Base-by-base conservation (phyloP, 768 basidiomycete genomes). In the Pisolithus microcarpus region DNA sequence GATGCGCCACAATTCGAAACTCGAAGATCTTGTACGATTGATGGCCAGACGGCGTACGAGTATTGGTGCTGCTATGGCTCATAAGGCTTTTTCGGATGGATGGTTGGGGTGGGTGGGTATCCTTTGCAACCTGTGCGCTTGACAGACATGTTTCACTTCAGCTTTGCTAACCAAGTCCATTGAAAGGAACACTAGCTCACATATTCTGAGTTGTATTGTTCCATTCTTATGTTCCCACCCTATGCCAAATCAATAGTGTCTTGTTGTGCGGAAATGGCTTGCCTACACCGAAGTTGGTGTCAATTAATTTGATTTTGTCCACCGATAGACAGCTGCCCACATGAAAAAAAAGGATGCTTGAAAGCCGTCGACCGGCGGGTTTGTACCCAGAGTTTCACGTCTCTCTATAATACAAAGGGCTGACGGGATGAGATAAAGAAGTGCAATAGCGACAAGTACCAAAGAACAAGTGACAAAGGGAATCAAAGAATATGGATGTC, bases 341-440 rank as follows among this genome's bases (percentile, higher is more conserved):
- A 31, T 4, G 30, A 31, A 31, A 9, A 31, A 23, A 23, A n/a
- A n/a, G n/a, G 30, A 31, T 1, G 34, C 34, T 34, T 34, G 34
- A 5, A 13, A 15, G 11, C 3, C 28, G 23, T 28, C 39, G 11
- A 26, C 48, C 26, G 26, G 38, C 39, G 40, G 34, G 24, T 43
- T 30, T 37, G 50, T 23, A 46, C 51, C 53, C 49, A 28, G 51
- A 52, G 60, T 43, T 51, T 60, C 37, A 51, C 49, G 6, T 23
- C 31, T 36, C 52, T 56, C 55, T 69, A 66, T 55, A 55, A 63
- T 66, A 69, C 65, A 66, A 59, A 63, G 55, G 53, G 54, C 54
- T 52, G 58, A 58, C 55, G 56, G 52, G 56, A 38, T 55, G 58
- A 57, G 65, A 65, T 67, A 61, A 55, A 60, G 57, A 58, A 56